Conservation (phyloP, 495 filamentous ascomycete species). For the Penicillium antarcticum region DNA sequence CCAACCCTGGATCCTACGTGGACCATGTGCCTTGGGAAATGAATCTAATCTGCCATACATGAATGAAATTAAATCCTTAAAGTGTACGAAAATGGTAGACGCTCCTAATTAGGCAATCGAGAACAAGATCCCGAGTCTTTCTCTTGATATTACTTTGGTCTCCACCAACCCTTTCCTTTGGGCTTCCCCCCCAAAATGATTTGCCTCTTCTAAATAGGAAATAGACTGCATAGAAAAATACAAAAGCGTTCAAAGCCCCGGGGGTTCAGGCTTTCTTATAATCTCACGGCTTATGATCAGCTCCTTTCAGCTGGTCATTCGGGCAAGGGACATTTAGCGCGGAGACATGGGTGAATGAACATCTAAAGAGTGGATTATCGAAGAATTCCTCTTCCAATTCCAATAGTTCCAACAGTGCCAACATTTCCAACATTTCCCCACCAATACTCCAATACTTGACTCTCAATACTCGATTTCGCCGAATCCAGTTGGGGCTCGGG, state of each 20-base stretch:
- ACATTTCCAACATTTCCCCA: too few relatives aligned
- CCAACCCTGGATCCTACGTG: background rate
- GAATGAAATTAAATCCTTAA: too few relatives aligned
- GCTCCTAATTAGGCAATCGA: too few relatives aligned
- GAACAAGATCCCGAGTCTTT: too few relatives aligned
- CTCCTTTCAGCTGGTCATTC: background rate
- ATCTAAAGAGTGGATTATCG: background rate
- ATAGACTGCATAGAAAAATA: background rate
- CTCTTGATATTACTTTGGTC: background rate
- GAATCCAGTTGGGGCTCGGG: constrained; percentile 19
- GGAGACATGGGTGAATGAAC: background rate
- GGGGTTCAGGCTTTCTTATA: background rate
- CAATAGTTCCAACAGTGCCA: background rate
- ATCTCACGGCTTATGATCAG: constrained; percentile 8
- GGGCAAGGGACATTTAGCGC: too few relatives aligned
- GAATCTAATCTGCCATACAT: background rate
- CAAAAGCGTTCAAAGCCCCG: background rate
- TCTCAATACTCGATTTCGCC: too few relatives aligned
- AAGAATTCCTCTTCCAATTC: constrained; percentile 4
- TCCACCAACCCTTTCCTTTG: constrained; percentile 1
- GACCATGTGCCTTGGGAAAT: background rate
- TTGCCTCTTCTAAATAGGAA: background rate
- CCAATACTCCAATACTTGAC: too few relatives aligned
- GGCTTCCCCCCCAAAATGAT: background rate
- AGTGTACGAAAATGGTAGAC: too few relatives aligned